A percentile compares a stretch with the other conserved stretches of the same genome.
phyloP scores from a whole-genome alignment of 805 yeast genomes.

The Candida broadrunensis region DNA sequence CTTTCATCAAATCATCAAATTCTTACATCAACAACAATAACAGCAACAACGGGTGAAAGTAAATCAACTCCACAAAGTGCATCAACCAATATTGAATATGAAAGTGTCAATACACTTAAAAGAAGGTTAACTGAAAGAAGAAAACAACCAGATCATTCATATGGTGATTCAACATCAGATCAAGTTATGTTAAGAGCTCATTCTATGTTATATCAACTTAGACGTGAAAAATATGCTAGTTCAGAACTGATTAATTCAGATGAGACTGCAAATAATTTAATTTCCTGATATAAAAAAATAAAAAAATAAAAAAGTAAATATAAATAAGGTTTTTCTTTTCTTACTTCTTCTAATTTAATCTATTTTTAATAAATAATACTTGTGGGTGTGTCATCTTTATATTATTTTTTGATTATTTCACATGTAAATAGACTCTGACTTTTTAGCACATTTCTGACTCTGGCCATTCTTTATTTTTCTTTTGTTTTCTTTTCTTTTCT shows the following conservation, averaged over 20 bases:
- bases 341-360: no score
- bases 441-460: no score
- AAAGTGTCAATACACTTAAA: slow-evolving; percentile 35
- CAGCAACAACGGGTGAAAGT: not conserved
- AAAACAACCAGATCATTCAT: slow-evolving; percentile 9
- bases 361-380: no score
- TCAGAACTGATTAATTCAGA: not conserved
- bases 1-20: not conserved
- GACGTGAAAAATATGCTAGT: slow-evolving; percentile 12
- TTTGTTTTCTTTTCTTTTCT: no score
- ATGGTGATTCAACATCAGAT: slow-evolving; percentile 15
- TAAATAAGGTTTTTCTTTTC: no score
- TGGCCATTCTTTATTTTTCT: no score
- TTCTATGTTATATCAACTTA: slow-evolving; percentile 35
- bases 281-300: not conserved
- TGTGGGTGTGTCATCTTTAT: no score
- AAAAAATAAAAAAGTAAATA: not conserved
- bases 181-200: slow-evolving; percentile 36
- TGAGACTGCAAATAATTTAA: not conserved
- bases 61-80: not conserved
- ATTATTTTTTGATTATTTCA: no score
- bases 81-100: slow-evolving; percentile 22
- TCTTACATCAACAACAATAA: not conserved
- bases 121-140: slow-evolving; percentile 36
- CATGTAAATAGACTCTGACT: no score